Evolutionary conservation across 1,284 basidiomycete genomes (phyloP).

Genomic region (Termitomyces sp.): DNA sequence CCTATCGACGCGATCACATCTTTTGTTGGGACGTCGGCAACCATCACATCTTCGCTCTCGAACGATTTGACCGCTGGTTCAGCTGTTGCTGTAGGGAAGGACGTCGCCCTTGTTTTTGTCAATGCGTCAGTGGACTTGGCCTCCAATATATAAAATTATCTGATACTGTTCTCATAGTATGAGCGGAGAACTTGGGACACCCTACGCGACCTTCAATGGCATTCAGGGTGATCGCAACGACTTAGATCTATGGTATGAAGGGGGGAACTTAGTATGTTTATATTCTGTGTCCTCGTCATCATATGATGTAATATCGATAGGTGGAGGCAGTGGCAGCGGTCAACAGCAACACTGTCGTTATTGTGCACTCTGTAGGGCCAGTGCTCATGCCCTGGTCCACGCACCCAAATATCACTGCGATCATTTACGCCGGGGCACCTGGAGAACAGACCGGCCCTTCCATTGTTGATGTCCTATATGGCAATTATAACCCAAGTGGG

Average conservation of each 20-base stretch:
- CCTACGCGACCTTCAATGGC: constrained; percentile 56
- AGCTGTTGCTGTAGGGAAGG: constrained; percentile 46
- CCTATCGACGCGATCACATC: constrained; percentile 49
- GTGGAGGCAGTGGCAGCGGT: constrained; percentile 41
- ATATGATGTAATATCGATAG: constrained; percentile 14
- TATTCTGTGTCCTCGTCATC: neutral
- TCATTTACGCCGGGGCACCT: constrained; percentile 55
- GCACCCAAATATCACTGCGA: constrained; percentile 66
- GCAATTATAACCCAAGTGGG: constrained; percentile 53
- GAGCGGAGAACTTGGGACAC: constrained; percentile 45
- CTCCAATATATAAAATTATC: neutral
- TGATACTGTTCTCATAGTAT: constrained; percentile 23
- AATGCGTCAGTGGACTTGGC: constrained; percentile 41
- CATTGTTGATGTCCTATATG: constrained; percentile 54
- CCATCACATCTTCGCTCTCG: constrained; percentile 48
- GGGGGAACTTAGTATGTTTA: constrained; percentile 29
- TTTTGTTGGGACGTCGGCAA: constrained; percentile 38
- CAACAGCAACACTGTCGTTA: constrained; percentile 61
- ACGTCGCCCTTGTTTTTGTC: constrained; percentile 61
- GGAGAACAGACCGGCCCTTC: constrained; percentile 64
- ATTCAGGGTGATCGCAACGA: constrained; percentile 73
- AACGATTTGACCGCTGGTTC: constrained; percentile 47
- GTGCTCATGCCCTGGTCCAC: constrained; percentile 55
- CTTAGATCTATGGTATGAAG: constrained; percentile 62
- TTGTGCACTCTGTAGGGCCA: constrained; percentile 63